These are phyloP conservation scores for Venturia oleaginea DNA, from an alignment of 2,329 filamentous ascomycete species.

Conservation along the genomic window DNA sequence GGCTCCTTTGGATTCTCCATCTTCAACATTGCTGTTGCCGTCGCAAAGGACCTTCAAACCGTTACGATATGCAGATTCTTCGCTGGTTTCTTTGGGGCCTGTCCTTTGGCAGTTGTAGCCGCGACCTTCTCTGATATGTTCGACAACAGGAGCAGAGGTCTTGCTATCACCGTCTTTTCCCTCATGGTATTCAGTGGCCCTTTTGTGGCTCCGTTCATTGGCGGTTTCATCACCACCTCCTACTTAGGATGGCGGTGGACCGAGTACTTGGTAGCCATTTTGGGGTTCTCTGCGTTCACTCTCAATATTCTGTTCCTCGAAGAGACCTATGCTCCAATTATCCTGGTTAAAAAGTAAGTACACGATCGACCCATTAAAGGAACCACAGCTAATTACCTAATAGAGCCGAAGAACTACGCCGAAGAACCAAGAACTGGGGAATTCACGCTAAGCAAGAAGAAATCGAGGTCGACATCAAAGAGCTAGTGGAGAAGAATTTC, in stretches of 20 bases:
- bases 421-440: conserved; percentile 50
- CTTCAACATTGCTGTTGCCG: conserved; percentile 41
- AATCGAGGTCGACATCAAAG: conserved; percentile 43
- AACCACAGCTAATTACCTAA: conserved; percentile 15
- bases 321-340: conserved; percentile 50
- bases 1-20: conserved; percentile 43
- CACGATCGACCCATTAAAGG: background rate
- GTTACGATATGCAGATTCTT: conserved; percentile 45
- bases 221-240: conserved; percentile 42
- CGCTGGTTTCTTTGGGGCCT: conserved; percentile 45
- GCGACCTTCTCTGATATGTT: conserved; percentile 51
- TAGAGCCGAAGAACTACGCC: conserved; percentile 46
- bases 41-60: conserved; percentile 44
- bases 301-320: conserved; percentile 45
- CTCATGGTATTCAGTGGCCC: conserved; percentile 46
- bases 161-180: conserved; percentile 41
- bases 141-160: conserved; percentile 34
- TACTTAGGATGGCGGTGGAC: conserved; percentile 48
- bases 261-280: conserved; percentile 35
- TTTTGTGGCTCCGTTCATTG: conserved; percentile 44
- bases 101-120: conserved; percentile 44
- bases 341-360: conserved; percentile 34
- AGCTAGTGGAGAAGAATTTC: conserved; percentile 44
- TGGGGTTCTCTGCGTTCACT: conserved; percentile 44
- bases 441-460: conserved; percentile 51